Conservation (phyloP, 78 protist species). For the Emiliania huxleyi region DNA sequence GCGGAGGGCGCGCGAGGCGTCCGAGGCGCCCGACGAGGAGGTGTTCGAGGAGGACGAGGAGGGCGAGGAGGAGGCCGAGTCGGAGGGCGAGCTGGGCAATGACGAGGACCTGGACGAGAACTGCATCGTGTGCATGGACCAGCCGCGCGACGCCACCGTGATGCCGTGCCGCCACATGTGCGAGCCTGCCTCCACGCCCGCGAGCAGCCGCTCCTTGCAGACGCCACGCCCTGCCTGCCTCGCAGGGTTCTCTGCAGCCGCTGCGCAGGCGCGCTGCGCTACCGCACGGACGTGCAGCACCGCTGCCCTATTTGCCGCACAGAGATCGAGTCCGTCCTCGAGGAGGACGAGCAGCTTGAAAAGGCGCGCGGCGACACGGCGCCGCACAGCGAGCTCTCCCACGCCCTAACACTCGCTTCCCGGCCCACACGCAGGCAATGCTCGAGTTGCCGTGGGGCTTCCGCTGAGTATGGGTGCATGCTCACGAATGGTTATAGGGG, state of each 20-base stretch:
- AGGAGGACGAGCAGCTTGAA: not conserved
- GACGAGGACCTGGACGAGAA: not conserved
- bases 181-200: constrained; percentile 12
- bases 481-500: too few relatives aligned
- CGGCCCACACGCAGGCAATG: not conserved
- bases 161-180: constrained; percentile 89
- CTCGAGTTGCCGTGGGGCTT: not conserved
- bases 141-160: constrained; percentile 65
- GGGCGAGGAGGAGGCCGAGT: too few relatives aligned
- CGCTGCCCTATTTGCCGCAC: not conserved
- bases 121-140: constrained; percentile 5
- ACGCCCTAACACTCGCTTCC: too few relatives aligned
- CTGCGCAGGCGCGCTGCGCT: not conserved
- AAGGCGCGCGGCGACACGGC: too few relatives aligned
- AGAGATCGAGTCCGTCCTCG: not conserved
- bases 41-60: too few relatives aligned
- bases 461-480: too few relatives aligned
- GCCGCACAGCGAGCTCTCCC: too few relatives aligned
- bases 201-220: not conserved
- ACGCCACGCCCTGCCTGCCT: not conserved
- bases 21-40: too few relatives aligned
- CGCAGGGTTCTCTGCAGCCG: not conserved
- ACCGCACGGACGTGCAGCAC: not conserved
- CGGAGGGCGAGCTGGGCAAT: too few relatives aligned
- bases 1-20: too few relatives aligned